Percentiles rank a stretch among this genome's conserved stretches.
Conservation (phyloP, 1,284 basidiomycete species). For the Singerocomus inundabilis region DNA sequence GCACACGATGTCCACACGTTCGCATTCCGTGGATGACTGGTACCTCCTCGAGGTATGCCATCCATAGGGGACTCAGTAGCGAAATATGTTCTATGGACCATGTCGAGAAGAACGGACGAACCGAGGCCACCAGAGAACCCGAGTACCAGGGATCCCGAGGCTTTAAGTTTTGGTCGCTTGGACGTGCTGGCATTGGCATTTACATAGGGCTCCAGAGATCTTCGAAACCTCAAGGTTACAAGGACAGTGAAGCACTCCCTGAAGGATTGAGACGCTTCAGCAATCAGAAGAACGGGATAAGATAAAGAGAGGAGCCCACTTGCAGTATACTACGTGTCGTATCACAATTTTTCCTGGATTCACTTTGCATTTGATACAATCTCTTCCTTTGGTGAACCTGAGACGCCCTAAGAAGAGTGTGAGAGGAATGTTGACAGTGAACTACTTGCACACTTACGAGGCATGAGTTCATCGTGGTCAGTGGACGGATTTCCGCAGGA, state of each 20-base stretch:
- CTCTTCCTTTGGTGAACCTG: slow-evolving; percentile 62
- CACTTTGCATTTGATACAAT: slow-evolving; percentile 70
- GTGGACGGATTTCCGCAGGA: slow-evolving; percentile 62
- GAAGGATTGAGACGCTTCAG: neutral
- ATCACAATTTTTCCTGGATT: slow-evolving; percentile 65
- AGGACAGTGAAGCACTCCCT: slow-evolving; percentile 70
- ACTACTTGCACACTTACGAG: slow-evolving; percentile 43
- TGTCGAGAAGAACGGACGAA: slow-evolving; percentile 69
- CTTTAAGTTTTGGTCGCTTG: slow-evolving; percentile 55
- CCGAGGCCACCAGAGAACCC: slow-evolving; percentile 75
- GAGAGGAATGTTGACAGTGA: neutral
- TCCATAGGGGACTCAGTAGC: slow-evolving; percentile 29
- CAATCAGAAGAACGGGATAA: neutral
- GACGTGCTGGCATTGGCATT: slow-evolving; percentile 42
- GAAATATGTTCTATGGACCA: slow-evolving; percentile 64
- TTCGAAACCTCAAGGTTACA: slow-evolving; percentile 61
- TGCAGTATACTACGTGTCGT: slow-evolving; percentile 80
- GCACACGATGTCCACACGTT: slow-evolving; percentile 60
- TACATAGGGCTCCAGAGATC: slow-evolving; percentile 60
- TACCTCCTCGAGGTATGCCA: slow-evolving; percentile 48
- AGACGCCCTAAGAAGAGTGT: slow-evolving; percentile 44
- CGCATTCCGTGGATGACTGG: slow-evolving; percentile 61
- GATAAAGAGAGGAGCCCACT: slow-evolving; percentile 42
- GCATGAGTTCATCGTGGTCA: slow-evolving; percentile 61
- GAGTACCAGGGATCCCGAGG: slow-evolving; percentile 63